Conservation (phyloP, 164 flowering plant genomes). For the Chimonanthus praecox region DNA sequence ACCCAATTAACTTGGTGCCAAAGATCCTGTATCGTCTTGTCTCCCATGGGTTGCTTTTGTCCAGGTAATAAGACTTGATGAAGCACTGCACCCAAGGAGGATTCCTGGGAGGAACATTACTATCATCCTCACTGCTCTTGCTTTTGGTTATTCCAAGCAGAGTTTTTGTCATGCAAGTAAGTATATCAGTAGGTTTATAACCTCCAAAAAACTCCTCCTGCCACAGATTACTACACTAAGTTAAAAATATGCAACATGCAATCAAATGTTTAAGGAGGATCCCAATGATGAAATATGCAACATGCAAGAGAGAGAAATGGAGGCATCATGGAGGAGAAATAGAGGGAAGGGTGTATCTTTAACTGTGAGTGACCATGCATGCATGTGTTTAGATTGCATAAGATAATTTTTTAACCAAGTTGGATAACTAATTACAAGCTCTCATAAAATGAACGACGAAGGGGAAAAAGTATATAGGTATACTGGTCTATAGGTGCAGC, state of each 20-base stretch:
- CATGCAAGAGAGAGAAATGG: too few species aligned
- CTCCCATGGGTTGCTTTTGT: conserved; percentile 36
- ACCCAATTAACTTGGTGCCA: conserved; percentile 33
- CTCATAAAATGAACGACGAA: too few species aligned
- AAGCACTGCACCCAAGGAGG: conserved; percentile 60
- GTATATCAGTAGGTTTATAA: conserved; percentile 23
- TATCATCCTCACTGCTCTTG: conserved; percentile 15
- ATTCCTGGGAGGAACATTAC: conserved; percentile 32
- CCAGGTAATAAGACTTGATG: conserved; percentile 40
- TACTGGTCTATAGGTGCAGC: too few species aligned
- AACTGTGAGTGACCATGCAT: too few species aligned
- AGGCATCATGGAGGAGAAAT: too few species aligned
- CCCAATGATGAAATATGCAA: background rate
- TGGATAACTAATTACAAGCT: too few species aligned
- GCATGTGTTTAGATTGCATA: too few species aligned
- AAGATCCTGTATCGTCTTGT: conserved; percentile 41
- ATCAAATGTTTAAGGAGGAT: background rate
- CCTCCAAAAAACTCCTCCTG: conserved; percentile 59
- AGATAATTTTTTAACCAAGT: too few species aligned
- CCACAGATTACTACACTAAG: background rate
- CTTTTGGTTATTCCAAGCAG: conserved; percentile 41
- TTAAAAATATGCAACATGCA: background rate
- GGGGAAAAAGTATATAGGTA: too few species aligned
- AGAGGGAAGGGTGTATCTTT: too few species aligned
- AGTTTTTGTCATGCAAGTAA: conserved; percentile 32